phyloP scores from a whole-genome alignment of 306 rosid species.

The Sesbania bispinosa region DNA sequence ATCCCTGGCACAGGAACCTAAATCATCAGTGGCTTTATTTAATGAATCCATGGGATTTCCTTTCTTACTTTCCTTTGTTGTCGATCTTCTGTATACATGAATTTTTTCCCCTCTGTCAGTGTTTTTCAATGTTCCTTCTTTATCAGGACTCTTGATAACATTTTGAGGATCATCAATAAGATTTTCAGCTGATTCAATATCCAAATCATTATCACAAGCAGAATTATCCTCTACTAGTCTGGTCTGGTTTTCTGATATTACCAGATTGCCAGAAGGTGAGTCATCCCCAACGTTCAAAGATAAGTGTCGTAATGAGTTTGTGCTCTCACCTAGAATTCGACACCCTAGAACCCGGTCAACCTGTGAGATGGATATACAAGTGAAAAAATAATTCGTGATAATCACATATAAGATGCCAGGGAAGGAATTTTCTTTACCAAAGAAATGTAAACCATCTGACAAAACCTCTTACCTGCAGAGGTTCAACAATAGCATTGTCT shows the following conservation, averaged over 20 bases:
- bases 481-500: constrained; percentile 39
- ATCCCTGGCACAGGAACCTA: constrained; percentile 32
- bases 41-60: constrained; percentile 43
- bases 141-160: constrained; percentile 40
- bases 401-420: constrained; percentile 20
- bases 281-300: constrained; percentile 47
- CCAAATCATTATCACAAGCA: constrained; percentile 56
- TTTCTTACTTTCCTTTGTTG: constrained; percentile 60
- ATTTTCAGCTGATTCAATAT: constrained; percentile 45
- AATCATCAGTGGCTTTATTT: constrained; percentile 38
- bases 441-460: constrained; percentile 18
- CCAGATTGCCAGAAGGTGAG: constrained; percentile 45
- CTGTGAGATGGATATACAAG: constrained; percentile 43
- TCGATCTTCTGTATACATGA: constrained; percentile 72
- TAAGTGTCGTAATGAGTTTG: constrained; percentile 38
- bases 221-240: constrained; percentile 47
- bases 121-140: constrained; percentile 48
- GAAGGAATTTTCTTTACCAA: constrained; percentile 16
- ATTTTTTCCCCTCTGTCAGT: constrained; percentile 50
- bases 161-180: constrained; percentile 44
- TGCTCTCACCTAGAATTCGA: constrained; percentile 58
- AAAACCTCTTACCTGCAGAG: constrained; percentile 67
- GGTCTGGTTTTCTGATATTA: constrained; percentile 48
- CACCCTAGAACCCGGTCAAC: constrained; percentile 97
- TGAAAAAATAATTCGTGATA: constrained; percentile 21